These are phyloP conservation scores for Neonectria ditissima DNA, from an alignment of 2,329 filamentous ascomycete genomes.

Conservation along the genomic window DNA sequence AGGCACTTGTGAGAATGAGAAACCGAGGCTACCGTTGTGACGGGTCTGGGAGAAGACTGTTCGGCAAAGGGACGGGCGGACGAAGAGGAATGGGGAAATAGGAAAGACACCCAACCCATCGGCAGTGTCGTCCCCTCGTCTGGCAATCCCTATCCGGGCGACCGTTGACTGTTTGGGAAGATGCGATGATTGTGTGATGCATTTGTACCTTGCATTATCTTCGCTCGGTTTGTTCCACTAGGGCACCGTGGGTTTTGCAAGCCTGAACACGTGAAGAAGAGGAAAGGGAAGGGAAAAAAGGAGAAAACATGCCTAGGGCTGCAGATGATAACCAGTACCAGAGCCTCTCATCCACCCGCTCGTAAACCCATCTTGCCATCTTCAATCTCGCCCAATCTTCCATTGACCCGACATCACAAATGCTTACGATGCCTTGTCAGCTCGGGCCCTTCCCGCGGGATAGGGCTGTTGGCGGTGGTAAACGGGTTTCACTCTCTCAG, in stretches of 20 bases:
- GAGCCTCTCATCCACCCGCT: constrained; percentile 8
- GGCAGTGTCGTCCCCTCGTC: constrained; percentile 1
- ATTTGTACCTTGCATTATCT: not conserved
- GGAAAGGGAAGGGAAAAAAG: too few relatives aligned
- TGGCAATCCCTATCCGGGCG: not conserved
- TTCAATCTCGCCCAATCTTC: not conserved
- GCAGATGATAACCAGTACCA: not conserved
- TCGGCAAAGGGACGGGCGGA: not conserved
- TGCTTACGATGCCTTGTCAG: not conserved
- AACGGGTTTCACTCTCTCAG: not conserved
- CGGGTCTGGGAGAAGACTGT: not conserved
- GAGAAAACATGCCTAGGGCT: not conserved
- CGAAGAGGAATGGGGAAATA: not conserved
- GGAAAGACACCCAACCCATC: constrained; percentile 7
- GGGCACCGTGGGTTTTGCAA: not conserved
- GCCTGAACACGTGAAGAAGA: not conserved
- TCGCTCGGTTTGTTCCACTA: too few relatives aligned
- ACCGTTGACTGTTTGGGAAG: not conserved
- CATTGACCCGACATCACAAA: not conserved
- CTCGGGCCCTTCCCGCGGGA: not conserved
- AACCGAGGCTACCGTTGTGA: not conserved
- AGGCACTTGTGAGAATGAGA: not conserved
- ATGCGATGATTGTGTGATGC: not conserved
- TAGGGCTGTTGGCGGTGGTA: not conserved
- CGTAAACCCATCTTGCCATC: too few relatives aligned